Evolutionary conservation across 208 protist species (phyloP), one percentile per base, ranked within the genome.

Genomic region (Paratrypanosoma confusum): DNA sequence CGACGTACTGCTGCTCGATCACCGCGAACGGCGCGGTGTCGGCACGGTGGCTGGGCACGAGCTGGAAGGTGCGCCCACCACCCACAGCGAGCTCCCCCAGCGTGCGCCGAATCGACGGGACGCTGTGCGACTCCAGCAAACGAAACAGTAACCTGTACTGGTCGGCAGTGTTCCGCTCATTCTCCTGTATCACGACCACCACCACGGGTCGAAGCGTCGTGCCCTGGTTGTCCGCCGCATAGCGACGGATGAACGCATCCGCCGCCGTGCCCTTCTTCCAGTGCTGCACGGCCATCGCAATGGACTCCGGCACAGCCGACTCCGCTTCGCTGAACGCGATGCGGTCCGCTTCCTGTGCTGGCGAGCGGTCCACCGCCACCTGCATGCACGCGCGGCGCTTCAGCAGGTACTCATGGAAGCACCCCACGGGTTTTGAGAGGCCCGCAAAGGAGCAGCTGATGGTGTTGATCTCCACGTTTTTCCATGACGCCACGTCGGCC

Each of bases 391-490:
- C n/a, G 4, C 42, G 53, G 39, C 73, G 77, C 41, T 42, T 38
- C 0, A 47, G 35, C 28, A 94, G 10, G 24, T 90, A 93, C n/a
- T 39, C 16, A 42, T 97, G 93, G 50, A 97, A 82, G 8, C 75
- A 41, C 20, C 49, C 66, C 14, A 95, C 77, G 1, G 80, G 74
- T 24, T 72, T 71, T 8, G 84, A 81, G 10, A 97, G 52, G 3
- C 71, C 70, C 1, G 74, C 85, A 50, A 98, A 98, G 41, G 84
- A 86, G 50, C 83, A 90, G 41, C 90, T 95, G 42, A 98, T 96
- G 7, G 92, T 97, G 66, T 98, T 98, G 32, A 98, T 77, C 58
- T 98, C 95, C n/a, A 98, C 91, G 61, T 98, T 96, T 49, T 82
- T 85, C 71, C 71, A 88, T 29, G 65, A 47, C 26, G 43, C 48